Conservation (phyloP, 805 yeast genomes). For the Candida qinlingensis region DNA sequence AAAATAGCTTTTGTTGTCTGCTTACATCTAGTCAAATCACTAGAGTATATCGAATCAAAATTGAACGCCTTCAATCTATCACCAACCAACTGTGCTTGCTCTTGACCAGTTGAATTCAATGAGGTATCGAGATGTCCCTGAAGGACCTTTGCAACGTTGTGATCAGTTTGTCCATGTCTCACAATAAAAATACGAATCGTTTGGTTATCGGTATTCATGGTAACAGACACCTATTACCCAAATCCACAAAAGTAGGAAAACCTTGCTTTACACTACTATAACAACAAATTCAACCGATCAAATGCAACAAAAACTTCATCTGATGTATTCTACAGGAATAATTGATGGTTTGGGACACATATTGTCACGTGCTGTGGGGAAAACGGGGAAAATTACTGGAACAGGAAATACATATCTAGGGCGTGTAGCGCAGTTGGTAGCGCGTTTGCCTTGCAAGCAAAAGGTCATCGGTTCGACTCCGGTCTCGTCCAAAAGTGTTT, state of each 20-base stretch:
- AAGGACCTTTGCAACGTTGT: constrained; percentile 59
- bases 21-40: constrained; percentile 48
- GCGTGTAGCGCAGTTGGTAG: constrained; percentile 63
- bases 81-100: constrained; percentile 59
- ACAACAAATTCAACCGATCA: background rate
- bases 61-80: constrained; percentile 27
- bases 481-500: constrained; percentile 43
- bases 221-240: background rate
- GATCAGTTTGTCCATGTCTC: constrained; percentile 83
- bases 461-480: constrained; percentile 60
- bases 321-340: background rate
- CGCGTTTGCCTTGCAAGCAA: constrained; percentile 59
- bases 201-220: constrained; percentile 9
- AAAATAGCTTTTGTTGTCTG: constrained; percentile 48
- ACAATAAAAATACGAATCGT: constrained; percentile 52
- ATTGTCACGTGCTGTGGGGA: background rate
- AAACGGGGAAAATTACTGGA: background rate
- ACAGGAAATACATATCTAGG: constrained; percentile 21
- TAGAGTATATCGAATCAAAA: constrained; percentile 32
- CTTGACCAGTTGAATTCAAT: constrained; percentile 53
- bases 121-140: constrained; percentile 76
- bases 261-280: no score
- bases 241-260: no score
- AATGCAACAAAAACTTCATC: background rate
- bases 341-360: no score